Evolutionary conservation across 805 yeast genomes (phyloP), one percentile per base, ranked within the genome.

Genomic region (Pichia pseudocactophila): DNA sequence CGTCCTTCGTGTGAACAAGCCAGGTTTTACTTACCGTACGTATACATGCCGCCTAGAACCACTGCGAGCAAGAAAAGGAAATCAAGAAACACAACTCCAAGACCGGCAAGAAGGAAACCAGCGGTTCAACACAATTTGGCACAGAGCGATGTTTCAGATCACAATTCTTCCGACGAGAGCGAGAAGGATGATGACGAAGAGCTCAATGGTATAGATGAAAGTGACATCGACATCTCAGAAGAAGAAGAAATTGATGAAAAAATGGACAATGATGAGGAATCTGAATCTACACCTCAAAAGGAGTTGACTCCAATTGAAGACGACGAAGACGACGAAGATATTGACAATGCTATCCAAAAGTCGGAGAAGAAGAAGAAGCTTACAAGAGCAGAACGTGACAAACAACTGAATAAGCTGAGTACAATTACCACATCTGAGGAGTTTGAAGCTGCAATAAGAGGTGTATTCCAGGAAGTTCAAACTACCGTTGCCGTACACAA

Each of bases 401-500:
- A 34, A 16, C 34, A 38, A 28, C 18, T 39, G 17, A 43, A 43
- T 27, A 15, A 34, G 2, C 26, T 43, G 9, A 22, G 18, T 3
- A 26, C 22, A 15, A 30, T 43, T 15, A 19, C 30, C 11, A 39
- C 39, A 6, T 36, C 35, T 3, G 48, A 19, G 4, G 70, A 66
- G 43, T 60, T 76, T 22, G 64, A 65, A 30, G 42, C 47, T 10
- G 76, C 82, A 3, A 64, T 81, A 52, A 78, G 83, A 1, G 78
- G 73, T 43, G 77, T 80, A 3, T 88, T 88, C 55, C 90, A 83
- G 54, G 90, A 81, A 43, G 84, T 92, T 0, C 97, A 88, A 55
- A 49, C 63, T 18, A 70, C 85, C 2, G 69, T 80, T 27, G 80
- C 89, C 0, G 81, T 89, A 2, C 96, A 88, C 59, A 68, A 84